Conservation (phyloP, 106 monocot species). For the Vanilla planifolia region DNA sequence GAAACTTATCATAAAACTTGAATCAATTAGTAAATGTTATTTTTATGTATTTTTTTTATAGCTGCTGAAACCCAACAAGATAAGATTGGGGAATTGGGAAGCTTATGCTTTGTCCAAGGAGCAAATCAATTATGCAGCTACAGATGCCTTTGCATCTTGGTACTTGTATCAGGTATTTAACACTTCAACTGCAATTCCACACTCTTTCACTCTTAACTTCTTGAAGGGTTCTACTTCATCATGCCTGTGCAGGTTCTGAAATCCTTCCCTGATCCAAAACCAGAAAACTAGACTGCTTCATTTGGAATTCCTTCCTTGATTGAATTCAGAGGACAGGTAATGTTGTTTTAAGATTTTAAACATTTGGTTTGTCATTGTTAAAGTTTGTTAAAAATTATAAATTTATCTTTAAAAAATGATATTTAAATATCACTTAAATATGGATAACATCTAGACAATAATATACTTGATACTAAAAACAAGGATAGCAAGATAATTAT, state of each 20-base stretch:
- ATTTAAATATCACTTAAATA: no score
- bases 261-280: slow-evolving; percentile 36
- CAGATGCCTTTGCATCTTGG: slow-evolving; percentile 99
- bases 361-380: no score
- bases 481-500: no score
- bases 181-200: background rate
- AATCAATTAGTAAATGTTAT: background rate
- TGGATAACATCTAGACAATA: no score
- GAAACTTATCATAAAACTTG: no score
- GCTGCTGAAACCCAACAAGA: slow-evolving; percentile 65
- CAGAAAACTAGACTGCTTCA: slow-evolving; percentile 8
- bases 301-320: no score
- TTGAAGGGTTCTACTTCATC: background rate
- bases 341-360: no score
- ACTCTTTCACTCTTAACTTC: background rate
- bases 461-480: no score
- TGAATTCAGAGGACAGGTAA: no score
- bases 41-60: slow-evolving; percentile 16
- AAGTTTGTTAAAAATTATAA: no score
- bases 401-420: no score
- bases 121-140: slow-evolving; percentile 89
- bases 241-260: slow-evolving; percentile 32
- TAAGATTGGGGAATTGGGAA: slow-evolving; percentile 98
- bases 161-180: slow-evolving; percentile 66
- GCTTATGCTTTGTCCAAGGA: slow-evolving; percentile 35